Evolutionary conservation across 2,329 filamentous ascomycete species (phyloP), one percentile per base, ranked within the genome.

Genomic region (Teratosphaeria viscida): DNA sequence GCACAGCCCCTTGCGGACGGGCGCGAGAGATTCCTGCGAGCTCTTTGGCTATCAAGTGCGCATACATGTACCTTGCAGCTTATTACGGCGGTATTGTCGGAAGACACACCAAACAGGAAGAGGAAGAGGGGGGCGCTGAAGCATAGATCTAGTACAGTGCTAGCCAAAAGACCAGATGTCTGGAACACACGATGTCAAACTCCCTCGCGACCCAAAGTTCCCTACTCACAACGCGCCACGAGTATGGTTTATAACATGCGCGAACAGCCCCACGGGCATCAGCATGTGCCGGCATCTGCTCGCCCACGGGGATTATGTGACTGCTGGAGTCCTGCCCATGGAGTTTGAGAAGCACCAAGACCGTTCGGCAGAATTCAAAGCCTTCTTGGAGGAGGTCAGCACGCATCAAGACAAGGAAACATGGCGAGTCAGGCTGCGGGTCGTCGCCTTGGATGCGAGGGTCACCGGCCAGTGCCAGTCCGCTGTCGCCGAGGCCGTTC

Each of bases 231-330:
- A 81, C 70, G 80, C 79, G 56, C 91, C 92, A 56, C 87, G 92
- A 69, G 90, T 92, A 69, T 97, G 94, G 94, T 86, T 99, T 71
- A 79, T 99, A 65, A 96, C 92, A 11, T 87, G 89, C 61, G 89
- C 90, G 37, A 83, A 92, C 61, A 92, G 90, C 39, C 90, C 92
- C 12, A 82, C 96, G 64, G 87, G 87, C 58, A 88, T 96, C 61
- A 87, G 89, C 54, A 81, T 96, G 60, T 88, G 90, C 58, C 85
- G 88, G 58, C 84, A 90, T 67, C 81, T 95, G 52, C 85, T 97
- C 55, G 84, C 85, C n/a, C 91, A 96, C 74, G 92, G 94, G 55
- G 94, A 97, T 74, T 92, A 88, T 72, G 88, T 95, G 54, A 87
- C 92, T 55, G 88, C 90, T 5, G 94, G 92, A 58, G 81, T 96